These are phyloP conservation scores for Fomitopsis pinicola DNA, from an alignment of 1,284 basidiomycete genomes.

Conservation along the genomic window DNA sequence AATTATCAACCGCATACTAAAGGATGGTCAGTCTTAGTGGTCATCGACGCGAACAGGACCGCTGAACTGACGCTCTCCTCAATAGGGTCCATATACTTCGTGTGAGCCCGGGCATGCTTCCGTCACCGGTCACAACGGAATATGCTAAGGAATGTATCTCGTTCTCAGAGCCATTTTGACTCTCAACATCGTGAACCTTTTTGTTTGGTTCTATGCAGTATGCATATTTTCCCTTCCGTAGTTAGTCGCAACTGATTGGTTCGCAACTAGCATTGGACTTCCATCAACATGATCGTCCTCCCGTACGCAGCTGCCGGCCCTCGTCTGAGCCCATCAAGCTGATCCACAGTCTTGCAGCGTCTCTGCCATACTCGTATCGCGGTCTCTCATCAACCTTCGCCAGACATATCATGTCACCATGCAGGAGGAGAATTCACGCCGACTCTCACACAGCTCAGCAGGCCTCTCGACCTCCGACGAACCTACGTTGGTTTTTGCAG, in stretches of 20 bases:
- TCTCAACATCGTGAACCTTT: neutral
- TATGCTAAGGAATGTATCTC: too few relatives aligned
- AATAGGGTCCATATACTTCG: neutral
- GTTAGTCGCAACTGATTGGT: neutral
- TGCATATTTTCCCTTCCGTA: neutral
- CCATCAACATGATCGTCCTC: neutral
- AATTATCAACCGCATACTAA: neutral
- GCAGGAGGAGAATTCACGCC: neutral
- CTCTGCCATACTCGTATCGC: neutral
- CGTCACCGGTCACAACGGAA: too few relatives aligned
- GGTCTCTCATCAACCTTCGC: neutral
- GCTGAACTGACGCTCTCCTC: neutral
- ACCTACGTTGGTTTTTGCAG: neutral
- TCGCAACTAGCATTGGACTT: neutral
- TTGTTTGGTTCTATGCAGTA: neutral
- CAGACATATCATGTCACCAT: neutral
- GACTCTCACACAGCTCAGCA: neutral
- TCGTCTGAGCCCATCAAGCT: neutral
- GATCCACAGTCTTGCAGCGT: neutral
- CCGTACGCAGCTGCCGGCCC: neutral
- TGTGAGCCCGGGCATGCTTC: neutral
- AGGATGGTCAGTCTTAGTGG: neutral
- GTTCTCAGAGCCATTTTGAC: neutral
- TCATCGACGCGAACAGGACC: too few relatives aligned
- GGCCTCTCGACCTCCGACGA: neutral